Base-by-base conservation (phyloP, 2,329 filamentous ascomycete species). In the Didymella arachidicola region DNA sequence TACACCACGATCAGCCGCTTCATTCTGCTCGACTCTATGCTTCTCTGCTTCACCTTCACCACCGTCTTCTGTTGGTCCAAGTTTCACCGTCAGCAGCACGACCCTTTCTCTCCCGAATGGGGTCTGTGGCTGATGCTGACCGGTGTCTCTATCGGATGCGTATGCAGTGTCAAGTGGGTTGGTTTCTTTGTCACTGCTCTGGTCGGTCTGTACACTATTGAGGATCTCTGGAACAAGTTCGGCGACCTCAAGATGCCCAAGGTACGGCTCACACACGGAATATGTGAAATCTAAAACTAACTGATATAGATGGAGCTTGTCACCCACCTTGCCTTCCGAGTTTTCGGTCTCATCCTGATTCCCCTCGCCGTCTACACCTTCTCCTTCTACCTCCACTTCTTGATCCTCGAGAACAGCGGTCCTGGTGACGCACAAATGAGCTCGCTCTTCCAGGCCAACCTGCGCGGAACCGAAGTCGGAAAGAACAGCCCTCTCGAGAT, bases 351-450 rank as follows among this genome's bases (percentile, higher is more conserved):
- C 59, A 99, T 99, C 63, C 75, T 97, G 61, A 85, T 99, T 49
- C 95, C 95, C 7, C 83, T 96, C 73, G 81, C 94, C 58, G 92
- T 99, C 70, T 99, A 99, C 82, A 89, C 97, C 80, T 89, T 97
- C 76, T 96, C 93, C 42, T 99, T 99, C 78, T 96, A 91, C 69
- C 80, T 97, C 53, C 95, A 99, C 80, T 99, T 99, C 78, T 84
- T 92, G 62, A 92, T 99, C 63, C 86, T 99, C 58, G 92, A 96
- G 78, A 94, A 92, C 80, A 94, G 89, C 70, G 95, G 95, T 19
- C 95, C 96, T 7, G 95, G 95, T 53, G 95, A 99, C 81, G 95
- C 95, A n/a, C 95, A 99, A 80, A 99, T 99, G 95, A 97, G 93
- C 81, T 99, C 95, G 26, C 87, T 99, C 49, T 99, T 99, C 86